Evolutionary conservation across 1,139 yeast genomes (phyloP).

Genomic region (Pneumocystis murina): DNA sequence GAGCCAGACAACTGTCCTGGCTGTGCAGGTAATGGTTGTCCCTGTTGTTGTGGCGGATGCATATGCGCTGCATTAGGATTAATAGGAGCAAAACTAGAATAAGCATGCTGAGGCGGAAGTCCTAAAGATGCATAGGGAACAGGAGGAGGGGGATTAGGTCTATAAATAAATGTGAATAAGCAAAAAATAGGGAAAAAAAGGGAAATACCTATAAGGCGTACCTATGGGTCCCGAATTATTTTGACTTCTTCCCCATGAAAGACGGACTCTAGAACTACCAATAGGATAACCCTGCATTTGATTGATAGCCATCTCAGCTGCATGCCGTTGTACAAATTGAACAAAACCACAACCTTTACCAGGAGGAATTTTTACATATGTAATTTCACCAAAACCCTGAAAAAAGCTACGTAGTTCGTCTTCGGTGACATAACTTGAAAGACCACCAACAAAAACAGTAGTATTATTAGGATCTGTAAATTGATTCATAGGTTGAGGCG

Average conservation of each 20-base stretch:
- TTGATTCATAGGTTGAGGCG: slow-evolving; percentile 32
- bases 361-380: slow-evolving; percentile 74
- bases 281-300: slow-evolving; percentile 88
- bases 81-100: slow-evolving; percentile 27
- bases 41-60: slow-evolving; percentile 15
- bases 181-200: slow-evolving; percentile 1
- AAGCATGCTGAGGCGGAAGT: slow-evolving; percentile 22
- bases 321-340: slow-evolving; percentile 59
- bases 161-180: slow-evolving; percentile 7
- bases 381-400: slow-evolving; percentile 71
- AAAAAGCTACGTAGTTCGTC: slow-evolving; percentile 59
- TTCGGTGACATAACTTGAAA: slow-evolving; percentile 61
- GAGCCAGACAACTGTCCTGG: slow-evolving; percentile 14
- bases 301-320: slow-evolving; percentile 79
- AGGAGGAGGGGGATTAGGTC: slow-evolving; percentile 23
- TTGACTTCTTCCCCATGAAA: slow-evolving; percentile 73
- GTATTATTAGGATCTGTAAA: slow-evolving; percentile 71
- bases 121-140: slow-evolving; percentile 26
- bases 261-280: slow-evolving; percentile 68
- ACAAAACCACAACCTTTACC: slow-evolving; percentile 94
- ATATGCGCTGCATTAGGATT: slow-evolving; percentile 24
- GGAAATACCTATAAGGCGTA: slow-evolving; percentile 19
- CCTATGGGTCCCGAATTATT: slow-evolving; percentile 19
- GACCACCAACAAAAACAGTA: slow-evolving; percentile 89
- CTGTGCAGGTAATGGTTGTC: slow-evolving; percentile 7